Evolutionary conservation across 352 stramenopile species (phyloP).

Genomic region (Globisporangium nodosum): DNA sequence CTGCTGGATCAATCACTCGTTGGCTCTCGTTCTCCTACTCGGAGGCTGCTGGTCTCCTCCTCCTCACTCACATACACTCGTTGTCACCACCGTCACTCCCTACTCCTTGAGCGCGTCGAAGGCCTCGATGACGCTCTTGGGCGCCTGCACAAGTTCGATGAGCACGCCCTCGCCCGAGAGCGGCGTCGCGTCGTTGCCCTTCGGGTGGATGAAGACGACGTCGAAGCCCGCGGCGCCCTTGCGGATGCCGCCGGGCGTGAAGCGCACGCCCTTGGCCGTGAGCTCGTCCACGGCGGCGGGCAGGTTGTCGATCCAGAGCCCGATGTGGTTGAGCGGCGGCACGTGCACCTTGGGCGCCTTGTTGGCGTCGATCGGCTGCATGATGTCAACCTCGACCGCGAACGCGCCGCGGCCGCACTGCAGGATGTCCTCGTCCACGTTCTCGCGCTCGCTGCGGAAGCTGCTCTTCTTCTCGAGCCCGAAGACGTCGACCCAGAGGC

Average conservation of each 20-base stretch:
- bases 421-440: slow-evolving; percentile 98
- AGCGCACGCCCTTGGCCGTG: slow-evolving; percentile 89
- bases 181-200: slow-evolving; percentile 91
- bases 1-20: neutral
- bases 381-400: slow-evolving; percentile 97
- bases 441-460: slow-evolving; percentile 90
- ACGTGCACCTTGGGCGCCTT: slow-evolving; percentile 94
- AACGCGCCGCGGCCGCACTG: slow-evolving; percentile 88
- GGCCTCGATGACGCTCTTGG: slow-evolving; percentile 86
- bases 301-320: slow-evolving; percentile 97
- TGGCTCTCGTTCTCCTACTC: neutral
- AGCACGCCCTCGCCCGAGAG: slow-evolving; percentile 93
- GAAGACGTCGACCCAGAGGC: slow-evolving; percentile 84
- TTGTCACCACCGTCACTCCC: neutral
- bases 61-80: neutral
- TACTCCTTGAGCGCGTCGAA: slow-evolving; percentile 48
- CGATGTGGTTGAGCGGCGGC: slow-evolving; percentile 97
- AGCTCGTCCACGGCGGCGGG: slow-evolving; percentile 90
- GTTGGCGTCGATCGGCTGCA: slow-evolving; percentile 94
- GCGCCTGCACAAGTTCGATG: slow-evolving; percentile 97
- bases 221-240: slow-evolving; percentile 96
- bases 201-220: slow-evolving; percentile 98
- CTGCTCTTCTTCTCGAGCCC: slow-evolving; percentile 61
- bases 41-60: neutral
- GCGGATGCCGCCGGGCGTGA: slow-evolving; percentile 96